phyloP scores from a whole-genome alignment of 345 rosid species.

The Euphorbia lathyris region DNA sequence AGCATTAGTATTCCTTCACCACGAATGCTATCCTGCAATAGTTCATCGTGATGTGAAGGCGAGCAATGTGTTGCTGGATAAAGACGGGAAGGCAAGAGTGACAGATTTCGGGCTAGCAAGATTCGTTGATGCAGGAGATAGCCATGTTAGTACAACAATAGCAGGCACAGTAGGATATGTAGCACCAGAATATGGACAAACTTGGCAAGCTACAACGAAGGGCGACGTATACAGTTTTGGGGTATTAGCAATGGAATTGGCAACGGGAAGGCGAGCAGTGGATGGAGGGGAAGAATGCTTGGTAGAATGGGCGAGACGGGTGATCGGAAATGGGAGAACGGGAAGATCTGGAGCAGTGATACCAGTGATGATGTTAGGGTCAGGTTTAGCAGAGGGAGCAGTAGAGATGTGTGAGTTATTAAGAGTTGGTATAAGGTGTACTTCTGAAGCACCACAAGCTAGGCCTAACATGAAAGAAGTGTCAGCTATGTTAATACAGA shows the following conservation, averaged over 20 bases:
- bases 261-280: constrained; percentile 78
- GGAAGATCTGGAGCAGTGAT: constrained; percentile 30
- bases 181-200: constrained; percentile 95
- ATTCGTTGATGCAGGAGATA: constrained; percentile 60
- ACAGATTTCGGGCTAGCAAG: constrained; percentile 96
- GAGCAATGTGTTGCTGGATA: constrained; percentile 77
- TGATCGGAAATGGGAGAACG: constrained; percentile 41
- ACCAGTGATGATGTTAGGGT: constrained; percentile 54
- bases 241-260: constrained; percentile 78
- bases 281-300: constrained; percentile 94
- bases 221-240: constrained; percentile 97
- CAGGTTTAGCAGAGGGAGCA: constrained; percentile 62
- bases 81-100: constrained; percentile 63
- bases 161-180: constrained; percentile 95
- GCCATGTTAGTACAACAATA: constrained; percentile 85
- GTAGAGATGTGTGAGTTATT: constrained; percentile 63
- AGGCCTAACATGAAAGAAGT: constrained; percentile 96
- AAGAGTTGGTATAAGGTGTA: constrained; percentile 61
- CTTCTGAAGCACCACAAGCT: constrained; percentile 69
- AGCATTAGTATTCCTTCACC: constrained; percentile 78
- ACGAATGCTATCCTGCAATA: constrained; percentile 79
- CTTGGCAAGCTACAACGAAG: constrained; percentile 86
- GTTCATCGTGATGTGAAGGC: constrained; percentile 97
- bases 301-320: constrained; percentile 78
- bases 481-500: constrained; percentile 50